Base-by-base conservation (phyloP, 2,329 filamentous ascomycete species). In the Pseudodiploospora longispora region DNA sequence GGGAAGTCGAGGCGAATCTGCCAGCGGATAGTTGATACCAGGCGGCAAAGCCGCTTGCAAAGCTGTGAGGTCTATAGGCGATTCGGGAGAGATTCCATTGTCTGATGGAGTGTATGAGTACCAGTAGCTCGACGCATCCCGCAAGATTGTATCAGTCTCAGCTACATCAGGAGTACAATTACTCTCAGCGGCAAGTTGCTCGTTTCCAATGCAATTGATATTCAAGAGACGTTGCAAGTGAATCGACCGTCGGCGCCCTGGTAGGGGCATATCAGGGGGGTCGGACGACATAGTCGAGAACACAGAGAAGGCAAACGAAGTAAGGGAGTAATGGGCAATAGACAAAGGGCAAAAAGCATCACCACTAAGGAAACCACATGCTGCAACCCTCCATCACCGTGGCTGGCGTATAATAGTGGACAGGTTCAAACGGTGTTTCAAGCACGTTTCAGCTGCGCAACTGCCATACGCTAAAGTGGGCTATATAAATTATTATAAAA, bases 141-240 rank as follows among this genome's bases (percentile, higher is more conserved):
- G 66, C 30, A 70, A 55, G 42, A 62, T 68, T 33, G 62, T 58
- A 35, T 30, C n/a, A 27, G 36, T 42, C 47, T 48, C 50, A 47
- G 51, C 44, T 50, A 55, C 27, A 48, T 32, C 30, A 10, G 33
- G n/a, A 10, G 50, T 9, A 38, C 42, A 12, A 10, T 38, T 36
- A 2, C 29, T 10, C 10, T 36, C 19, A 28, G 36, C 9, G 30
- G 30, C 33, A 37, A 9, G 32, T 10, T 10, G 19, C 33, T 46
- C 34, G 33, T 50, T 40, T 32, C 47, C 39, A 35, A 45, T 40
- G 29, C 49, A 47, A 30, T 47, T 47, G 29, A 51, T 46, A 9
- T 54, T 50, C 43, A 62, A 59, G 32, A 86, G 69, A 54, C 83
- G 77, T 62, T 82, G 82, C 47, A 91, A 70, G 47, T 84, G 85